phyloP scores from a whole-genome alignment of 2,329 filamentous ascomycete genomes.

The Hymenoscyphus infarciens region DNA sequence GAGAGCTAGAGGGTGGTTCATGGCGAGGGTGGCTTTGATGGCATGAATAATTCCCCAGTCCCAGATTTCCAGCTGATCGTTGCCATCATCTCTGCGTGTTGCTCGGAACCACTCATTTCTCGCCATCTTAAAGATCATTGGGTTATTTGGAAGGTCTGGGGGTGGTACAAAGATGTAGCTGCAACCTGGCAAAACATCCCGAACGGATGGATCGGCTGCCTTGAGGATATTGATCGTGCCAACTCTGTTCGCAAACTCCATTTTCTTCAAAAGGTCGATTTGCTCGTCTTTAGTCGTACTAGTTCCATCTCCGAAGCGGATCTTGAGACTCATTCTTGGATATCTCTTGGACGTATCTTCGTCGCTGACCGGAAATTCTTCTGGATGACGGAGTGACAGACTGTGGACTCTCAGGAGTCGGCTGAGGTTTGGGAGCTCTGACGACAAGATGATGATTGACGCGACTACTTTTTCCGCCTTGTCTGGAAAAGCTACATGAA shows the following conservation, averaged over 20 bases:
- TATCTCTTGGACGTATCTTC: background rate
- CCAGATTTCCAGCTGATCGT: background rate
- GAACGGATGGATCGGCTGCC: background rate
- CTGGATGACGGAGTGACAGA: background rate
- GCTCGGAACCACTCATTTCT: background rate
- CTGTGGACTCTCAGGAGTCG: background rate
- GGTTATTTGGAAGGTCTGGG: background rate
- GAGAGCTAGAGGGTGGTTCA: background rate
- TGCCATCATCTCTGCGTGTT: background rate
- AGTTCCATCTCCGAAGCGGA: background rate
- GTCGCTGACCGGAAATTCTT: background rate
- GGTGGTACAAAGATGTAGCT: background rate
- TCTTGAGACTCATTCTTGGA: conserved; percentile 2
- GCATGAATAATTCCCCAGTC: background rate
- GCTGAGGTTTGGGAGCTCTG: background rate
- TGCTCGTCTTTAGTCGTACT: background rate
- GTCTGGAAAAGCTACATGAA: background rate
- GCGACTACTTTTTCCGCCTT: background rate
- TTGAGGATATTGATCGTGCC: conserved; percentile 5
- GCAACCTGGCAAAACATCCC: background rate
- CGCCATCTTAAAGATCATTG: background rate
- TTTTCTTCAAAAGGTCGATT: background rate
- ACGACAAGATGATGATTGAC: background rate
- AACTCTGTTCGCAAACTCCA: background rate
- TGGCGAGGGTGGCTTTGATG: background rate